Evolutionary conservation across 495 filamentous ascomycete genomes (phyloP).

Genomic region (Neurospora terricola): DNA sequence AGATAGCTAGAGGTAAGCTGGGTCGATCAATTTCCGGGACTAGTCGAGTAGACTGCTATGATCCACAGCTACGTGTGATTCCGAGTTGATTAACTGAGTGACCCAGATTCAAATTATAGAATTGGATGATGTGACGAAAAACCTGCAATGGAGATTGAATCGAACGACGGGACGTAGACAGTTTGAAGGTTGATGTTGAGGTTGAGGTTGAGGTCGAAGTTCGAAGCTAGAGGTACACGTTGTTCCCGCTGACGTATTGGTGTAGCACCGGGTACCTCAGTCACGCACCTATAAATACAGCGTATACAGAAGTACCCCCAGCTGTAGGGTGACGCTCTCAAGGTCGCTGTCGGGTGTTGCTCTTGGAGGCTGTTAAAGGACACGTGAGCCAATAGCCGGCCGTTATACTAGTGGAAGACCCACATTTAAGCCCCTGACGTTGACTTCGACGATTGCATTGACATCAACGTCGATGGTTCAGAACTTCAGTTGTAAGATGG

Average conservation of each 20-base stretch:
- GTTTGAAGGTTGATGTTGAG: neutral
- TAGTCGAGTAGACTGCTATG: neutral
- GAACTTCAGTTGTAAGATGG: neutral
- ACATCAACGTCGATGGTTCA: neutral
- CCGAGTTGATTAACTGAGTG: neutral
- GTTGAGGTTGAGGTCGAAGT: neutral
- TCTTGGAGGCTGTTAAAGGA: neutral
- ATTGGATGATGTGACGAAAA: neutral
- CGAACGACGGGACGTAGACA: neutral
- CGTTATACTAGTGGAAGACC: neutral
- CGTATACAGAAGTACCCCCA: neutral
- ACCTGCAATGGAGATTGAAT: neutral
- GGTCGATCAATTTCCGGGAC: neutral
- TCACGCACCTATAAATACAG: neutral
- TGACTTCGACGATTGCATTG: neutral
- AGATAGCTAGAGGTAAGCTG: neutral
- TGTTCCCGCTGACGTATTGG: neutral
- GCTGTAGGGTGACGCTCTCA: neutral
- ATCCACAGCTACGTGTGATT: neutral
- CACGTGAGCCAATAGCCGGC: neutral
- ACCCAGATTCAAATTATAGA: neutral
- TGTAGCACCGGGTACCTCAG: neutral
- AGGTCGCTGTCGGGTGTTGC: neutral
- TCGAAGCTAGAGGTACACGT: neutral
- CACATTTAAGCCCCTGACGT: neutral